Percentiles rank a stretch among this genome's conserved stretches.
Evolutionary conservation across 768 basidiomycete species (phyloP).

Genomic region (Boletus huronensis): DNA sequence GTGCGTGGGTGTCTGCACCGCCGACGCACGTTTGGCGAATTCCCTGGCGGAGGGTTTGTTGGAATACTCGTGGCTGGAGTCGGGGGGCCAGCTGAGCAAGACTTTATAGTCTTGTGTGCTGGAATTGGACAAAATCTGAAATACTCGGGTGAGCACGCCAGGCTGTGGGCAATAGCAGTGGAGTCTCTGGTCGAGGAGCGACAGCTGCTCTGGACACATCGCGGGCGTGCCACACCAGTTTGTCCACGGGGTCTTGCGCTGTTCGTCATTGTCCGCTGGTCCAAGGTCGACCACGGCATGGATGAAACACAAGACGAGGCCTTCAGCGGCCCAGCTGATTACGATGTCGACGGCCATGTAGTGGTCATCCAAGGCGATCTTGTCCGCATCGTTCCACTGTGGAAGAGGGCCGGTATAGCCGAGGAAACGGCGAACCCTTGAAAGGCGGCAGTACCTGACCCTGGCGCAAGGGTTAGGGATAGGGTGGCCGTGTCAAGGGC

Average conservation of each 20-base stretch:
- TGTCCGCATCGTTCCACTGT: slow-evolving; percentile 63
- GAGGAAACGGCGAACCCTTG: slow-evolving; percentile 67
- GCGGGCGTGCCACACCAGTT: slow-evolving; percentile 85
- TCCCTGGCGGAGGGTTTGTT: slow-evolving; percentile 42
- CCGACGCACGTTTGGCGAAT: slow-evolving; percentile 58
- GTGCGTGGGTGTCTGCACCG: slow-evolving; percentile 52
- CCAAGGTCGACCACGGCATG: slow-evolving; percentile 76
- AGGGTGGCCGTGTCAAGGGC: slow-evolving; percentile 11
- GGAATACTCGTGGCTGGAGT: slow-evolving; percentile 41
- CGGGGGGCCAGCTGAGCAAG: slow-evolving; percentile 76
- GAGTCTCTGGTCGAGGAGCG: slow-evolving; percentile 58
- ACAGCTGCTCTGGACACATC: slow-evolving; percentile 55
- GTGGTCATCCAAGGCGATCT: slow-evolving; percentile 62
- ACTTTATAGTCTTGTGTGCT: slow-evolving; percentile 48
- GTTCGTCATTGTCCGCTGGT: slow-evolving; percentile 70
- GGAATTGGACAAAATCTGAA: slow-evolving; percentile 70
- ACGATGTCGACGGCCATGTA: slow-evolving; percentile 89
- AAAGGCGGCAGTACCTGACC: slow-evolving; percentile 76
- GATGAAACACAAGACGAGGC: slow-evolving; percentile 84
- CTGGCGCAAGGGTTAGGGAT: slow-evolving; percentile 38
- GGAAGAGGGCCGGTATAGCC: slow-evolving; percentile 57
- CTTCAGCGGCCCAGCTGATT: slow-evolving; percentile 85
- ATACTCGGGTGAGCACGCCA: slow-evolving; percentile 57
- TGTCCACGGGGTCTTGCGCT: slow-evolving; percentile 70
- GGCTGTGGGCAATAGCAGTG: slow-evolving; percentile 51